Evolutionary conservation across 1,284 basidiomycete species (phyloP), one percentile per base, ranked within the genome.

Genomic region (Moniliophthora roreri): DNA sequence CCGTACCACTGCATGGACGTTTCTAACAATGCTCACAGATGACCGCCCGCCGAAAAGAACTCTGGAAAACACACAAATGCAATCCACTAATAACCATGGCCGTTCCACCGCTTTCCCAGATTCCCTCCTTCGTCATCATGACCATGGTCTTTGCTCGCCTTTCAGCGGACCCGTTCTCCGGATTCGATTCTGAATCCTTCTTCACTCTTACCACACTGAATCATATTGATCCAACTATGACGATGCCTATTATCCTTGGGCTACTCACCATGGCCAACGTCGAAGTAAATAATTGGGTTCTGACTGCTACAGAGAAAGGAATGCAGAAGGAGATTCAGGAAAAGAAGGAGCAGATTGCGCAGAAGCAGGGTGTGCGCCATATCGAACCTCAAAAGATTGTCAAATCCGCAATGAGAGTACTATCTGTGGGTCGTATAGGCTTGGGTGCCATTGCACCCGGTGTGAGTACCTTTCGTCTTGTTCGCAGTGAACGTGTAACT

Each of bases 391-490:
- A 73, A 53, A 80, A 79, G 57, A 68, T 87, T 34, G 71, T 91
- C 48, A 87, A 86, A 60, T 79, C 79, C 6, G 69, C 70, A 1
- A 68, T 94, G 57, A 74, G 91, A 39, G 66, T 78, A 1, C 65
- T 86, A 32, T 85, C 89, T 0, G 75, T 95, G 24, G 75, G 75
- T 13, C 83, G 92, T 54, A 92, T 95, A 49, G 73, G 90, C 20
- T 69, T 93, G 32, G 88, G 88, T n/a, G 78, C 84, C 15, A 71
- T 91, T 65, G 82, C 88, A 18, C 92, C 93, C 46, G 89, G 89
- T 56, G 92, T 94, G 65, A 60, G 82, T 73, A 44, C 21, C 3
- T 34, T 28, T 41, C 40, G 20, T 40, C 52, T 38, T 18, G 45
- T 46, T 24, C 34, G 16, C 40, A 42, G 44, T 15, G 18, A 35